Percentiles rank a stretch among this genome's conserved stretches.
Conservation (phyloP, 192 early-diverging fungal genomes). For the Coemansia sp. region DNA sequence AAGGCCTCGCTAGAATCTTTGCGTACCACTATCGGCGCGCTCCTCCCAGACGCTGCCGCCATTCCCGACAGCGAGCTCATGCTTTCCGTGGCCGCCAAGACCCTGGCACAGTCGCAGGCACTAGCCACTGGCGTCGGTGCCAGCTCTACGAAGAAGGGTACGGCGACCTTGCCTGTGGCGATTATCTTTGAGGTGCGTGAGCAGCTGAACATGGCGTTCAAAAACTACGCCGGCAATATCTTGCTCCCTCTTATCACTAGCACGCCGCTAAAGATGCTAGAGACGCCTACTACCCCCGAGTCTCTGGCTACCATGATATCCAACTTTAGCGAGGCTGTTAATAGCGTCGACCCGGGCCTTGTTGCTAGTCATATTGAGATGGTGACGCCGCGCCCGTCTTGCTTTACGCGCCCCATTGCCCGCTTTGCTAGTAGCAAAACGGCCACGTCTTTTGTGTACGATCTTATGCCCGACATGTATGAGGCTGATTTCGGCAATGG, state of each 20-base stretch:
- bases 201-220: conserved; percentile 10
- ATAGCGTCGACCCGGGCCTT: conserved; percentile 20
- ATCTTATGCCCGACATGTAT: conserved; percentile 53
- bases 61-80: conserved; percentile 37
- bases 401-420: conserved; percentile 44
- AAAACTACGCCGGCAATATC: conserved; percentile 38
- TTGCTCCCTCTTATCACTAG: conserved; percentile 10
- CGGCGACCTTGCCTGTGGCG: conserved; percentile 19
- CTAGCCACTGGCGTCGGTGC: conserved; percentile 1
- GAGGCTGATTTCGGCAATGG: conserved; percentile 46
- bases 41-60: conserved; percentile 16
- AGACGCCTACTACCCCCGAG: conserved; percentile 27
- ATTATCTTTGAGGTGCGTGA: conserved; percentile 38
- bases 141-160: background rate
- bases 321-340: conserved; percentile 18
- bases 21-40: conserved; percentile 16
- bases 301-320: conserved; percentile 24
- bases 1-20: conserved; percentile 28
- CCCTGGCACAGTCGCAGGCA: conserved; percentile 39
- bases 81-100: conserved; percentile 30
- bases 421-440: conserved; percentile 23
- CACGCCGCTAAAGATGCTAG: conserved; percentile 19
- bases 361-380: conserved; percentile 38
- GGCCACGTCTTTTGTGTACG: conserved; percentile 46
- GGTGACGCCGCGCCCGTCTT: conserved; percentile 31